Conservation (phyloP, 768 basidiomycete species). For the Calocera viscosa region DNA sequence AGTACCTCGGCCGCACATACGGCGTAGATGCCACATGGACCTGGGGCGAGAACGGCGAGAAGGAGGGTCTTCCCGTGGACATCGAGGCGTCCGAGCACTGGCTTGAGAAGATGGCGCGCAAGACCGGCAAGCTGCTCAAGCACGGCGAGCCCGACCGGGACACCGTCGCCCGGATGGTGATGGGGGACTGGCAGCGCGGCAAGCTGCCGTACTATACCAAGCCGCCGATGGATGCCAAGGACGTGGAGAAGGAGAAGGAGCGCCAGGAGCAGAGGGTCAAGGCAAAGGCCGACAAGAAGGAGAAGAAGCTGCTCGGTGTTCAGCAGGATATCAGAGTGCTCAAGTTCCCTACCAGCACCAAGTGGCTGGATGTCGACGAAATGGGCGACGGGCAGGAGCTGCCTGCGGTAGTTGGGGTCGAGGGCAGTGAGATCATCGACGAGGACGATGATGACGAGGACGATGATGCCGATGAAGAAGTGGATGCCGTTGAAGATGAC, state of each 20-base stretch:
- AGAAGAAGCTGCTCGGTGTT: conserved; percentile 10
- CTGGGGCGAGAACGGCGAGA: conserved; percentile 23
- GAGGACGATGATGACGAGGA: conserved; percentile 23
- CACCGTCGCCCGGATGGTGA: conserved; percentile 82
- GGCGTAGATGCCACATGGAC: conserved; percentile 53
- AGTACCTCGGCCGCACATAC: conserved; percentile 82
- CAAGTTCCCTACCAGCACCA: neutral
- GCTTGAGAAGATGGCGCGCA: conserved; percentile 71
- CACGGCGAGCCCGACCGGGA: conserved; percentile 91
- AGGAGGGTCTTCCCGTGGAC: neutral
- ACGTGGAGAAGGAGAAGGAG: conserved; percentile 28
- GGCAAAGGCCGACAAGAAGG: conserved; percentile 37
- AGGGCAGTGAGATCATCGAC: conserved; percentile 14
- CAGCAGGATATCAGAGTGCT: conserved; percentile 4
- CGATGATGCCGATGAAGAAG: conserved; percentile 21
- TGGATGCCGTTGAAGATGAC: conserved; percentile 28
- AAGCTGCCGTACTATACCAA: conserved; percentile 93
- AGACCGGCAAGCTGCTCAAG: conserved; percentile 83
- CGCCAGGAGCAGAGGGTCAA: conserved; percentile 16
- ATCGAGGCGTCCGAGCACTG: conserved; percentile 48
- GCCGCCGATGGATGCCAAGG: conserved; percentile 74
- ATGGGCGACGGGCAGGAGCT: conserved; percentile 47
- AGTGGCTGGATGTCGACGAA: conserved; percentile 23
- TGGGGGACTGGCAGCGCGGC: conserved; percentile 95
- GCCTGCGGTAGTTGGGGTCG: conserved; percentile 36